Evolutionary conservation across 2,329 filamentous ascomycete genomes (phyloP).

Genomic region (Remersonia thermophila): DNA sequence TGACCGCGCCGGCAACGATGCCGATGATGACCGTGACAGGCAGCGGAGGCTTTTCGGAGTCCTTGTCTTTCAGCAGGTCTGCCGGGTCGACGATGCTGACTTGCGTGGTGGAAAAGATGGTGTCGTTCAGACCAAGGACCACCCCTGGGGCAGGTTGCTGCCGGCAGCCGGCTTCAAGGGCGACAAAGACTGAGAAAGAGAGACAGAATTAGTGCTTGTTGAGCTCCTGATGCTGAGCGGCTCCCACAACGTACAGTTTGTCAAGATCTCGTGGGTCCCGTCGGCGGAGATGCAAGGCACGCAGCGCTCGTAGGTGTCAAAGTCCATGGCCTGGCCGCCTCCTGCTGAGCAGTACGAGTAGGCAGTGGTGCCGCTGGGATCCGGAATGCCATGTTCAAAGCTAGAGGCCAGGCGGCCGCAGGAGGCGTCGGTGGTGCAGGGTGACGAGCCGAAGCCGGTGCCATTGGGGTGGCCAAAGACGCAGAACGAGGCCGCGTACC

Average conservation of each 20-base stretch:
- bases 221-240: neutral
- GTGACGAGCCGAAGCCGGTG: constrained; percentile 30
- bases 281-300: constrained; percentile 33
- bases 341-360: constrained; percentile 37
- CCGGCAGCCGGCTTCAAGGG: constrained; percentile 38
- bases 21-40: constrained; percentile 31
- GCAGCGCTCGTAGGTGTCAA: constrained; percentile 28
- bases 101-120: constrained; percentile 16
- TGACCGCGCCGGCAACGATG: constrained; percentile 29
- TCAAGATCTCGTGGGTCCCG: constrained; percentile 30
- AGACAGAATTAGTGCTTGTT: neutral
- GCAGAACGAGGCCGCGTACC: constrained; percentile 40
- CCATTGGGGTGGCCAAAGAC: constrained; percentile 40
- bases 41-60: constrained; percentile 16
- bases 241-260: constrained; percentile 31
- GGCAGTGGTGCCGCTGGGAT: constrained; percentile 22
- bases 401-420: constrained; percentile 37
- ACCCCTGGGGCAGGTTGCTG: constrained; percentile 29
- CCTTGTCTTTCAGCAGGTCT: constrained; percentile 8
- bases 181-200: constrained; percentile 31
- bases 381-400: constrained; percentile 29
- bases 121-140: constrained; percentile 20
- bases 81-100: constrained; percentile 26
- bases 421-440: constrained; percentile 38
- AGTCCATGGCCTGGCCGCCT: constrained; percentile 25